A percentile compares a stretch with the other conserved stretches of the same genome.
Evolutionary conservation across 768 basidiomycete species (phyloP).

Genomic region (Trametes cingulata): DNA sequence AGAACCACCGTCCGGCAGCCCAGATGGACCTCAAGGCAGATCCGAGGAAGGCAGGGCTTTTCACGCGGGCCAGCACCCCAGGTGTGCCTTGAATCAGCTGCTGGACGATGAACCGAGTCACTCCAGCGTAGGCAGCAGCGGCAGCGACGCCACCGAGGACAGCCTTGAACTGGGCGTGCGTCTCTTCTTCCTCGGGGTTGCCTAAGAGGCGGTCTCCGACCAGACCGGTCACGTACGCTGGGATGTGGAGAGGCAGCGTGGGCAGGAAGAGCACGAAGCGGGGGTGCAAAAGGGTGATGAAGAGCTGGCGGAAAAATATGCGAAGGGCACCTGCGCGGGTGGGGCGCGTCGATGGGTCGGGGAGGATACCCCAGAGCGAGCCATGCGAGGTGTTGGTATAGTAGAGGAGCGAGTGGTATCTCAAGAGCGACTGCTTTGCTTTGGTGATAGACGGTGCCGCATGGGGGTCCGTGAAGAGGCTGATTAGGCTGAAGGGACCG

Average conservation of each 20-base stretch:
- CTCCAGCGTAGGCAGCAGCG: slow-evolving; percentile 12
- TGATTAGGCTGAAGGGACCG: slow-evolving; percentile 61
- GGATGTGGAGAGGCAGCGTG: slow-evolving; percentile 78
- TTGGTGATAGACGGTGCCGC: slow-evolving; percentile 54
- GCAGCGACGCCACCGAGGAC: slow-evolving; percentile 57
- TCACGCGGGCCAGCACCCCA: background rate
- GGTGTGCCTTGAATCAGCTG: background rate
- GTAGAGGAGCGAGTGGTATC: slow-evolving; percentile 83
- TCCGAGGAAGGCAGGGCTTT: background rate
- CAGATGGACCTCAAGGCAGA: background rate
- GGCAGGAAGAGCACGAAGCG: slow-evolving; percentile 86
- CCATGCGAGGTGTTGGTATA: slow-evolving; percentile 77
- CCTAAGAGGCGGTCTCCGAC: slow-evolving; percentile 63
- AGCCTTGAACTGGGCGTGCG: slow-evolving; percentile 94
- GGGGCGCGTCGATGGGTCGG: slow-evolving; percentile 64
- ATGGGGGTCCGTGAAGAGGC: slow-evolving; percentile 72
- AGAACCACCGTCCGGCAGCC: slow-evolving; percentile 9
- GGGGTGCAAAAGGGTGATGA: slow-evolving; percentile 65
- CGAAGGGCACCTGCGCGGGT: slow-evolving; percentile 70
- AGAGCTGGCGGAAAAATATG: slow-evolving; percentile 69
- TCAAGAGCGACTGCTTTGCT: slow-evolving; percentile 68
- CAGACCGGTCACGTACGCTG: slow-evolving; percentile 79
- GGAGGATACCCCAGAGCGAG: slow-evolving; percentile 74
- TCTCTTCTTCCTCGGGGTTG: slow-evolving; percentile 80
- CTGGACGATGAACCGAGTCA: slow-evolving; percentile 9